Conservation (phyloP, 768 basidiomycete genomes). For the Gloeopeniophorella convolvens region DNA sequence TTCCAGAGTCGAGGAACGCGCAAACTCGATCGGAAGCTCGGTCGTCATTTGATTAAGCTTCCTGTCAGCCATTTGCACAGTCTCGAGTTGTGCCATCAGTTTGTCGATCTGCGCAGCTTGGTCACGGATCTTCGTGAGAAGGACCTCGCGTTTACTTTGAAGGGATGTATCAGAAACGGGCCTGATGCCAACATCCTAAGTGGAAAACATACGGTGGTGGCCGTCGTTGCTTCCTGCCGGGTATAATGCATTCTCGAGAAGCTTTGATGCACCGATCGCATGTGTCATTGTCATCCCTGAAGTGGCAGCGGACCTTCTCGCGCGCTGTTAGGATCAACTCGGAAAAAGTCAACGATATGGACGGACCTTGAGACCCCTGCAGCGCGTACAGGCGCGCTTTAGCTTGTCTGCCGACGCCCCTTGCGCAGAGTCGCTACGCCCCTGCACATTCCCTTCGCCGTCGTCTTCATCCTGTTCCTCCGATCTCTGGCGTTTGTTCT, state of each 20-base stretch:
- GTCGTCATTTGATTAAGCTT: conserved; percentile 15
- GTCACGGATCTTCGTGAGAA: conserved; percentile 69
- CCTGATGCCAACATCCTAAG: neutral
- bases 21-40: conserved; percentile 15
- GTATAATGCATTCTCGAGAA: conserved; percentile 68
- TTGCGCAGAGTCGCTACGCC: neutral
- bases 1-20: conserved; percentile 16
- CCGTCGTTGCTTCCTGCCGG: conserved; percentile 77
- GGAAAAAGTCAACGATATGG: neutral
- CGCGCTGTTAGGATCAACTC: neutral
- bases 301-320: conserved; percentile 67
- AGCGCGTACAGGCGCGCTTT: conserved; percentile 22
- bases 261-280: conserved; percentile 71
- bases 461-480: conserved; percentile 17
- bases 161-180: conserved; percentile 2
- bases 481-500: conserved; percentile 16
- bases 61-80: conserved; percentile 27
- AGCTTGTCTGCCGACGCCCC: conserved; percentile 6
- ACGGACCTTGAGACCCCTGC: conserved; percentile 20
- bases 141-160: conserved; percentile 67
- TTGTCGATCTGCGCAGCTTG: conserved; percentile 68
- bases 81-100: conserved; percentile 63
- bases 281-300: conserved; percentile 61
- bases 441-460: neutral
- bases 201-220: conserved; percentile 59